Evolutionary conservation across 2,329 filamentous ascomycete species (phyloP).

Genomic region (Bipolaris oryzae): DNA sequence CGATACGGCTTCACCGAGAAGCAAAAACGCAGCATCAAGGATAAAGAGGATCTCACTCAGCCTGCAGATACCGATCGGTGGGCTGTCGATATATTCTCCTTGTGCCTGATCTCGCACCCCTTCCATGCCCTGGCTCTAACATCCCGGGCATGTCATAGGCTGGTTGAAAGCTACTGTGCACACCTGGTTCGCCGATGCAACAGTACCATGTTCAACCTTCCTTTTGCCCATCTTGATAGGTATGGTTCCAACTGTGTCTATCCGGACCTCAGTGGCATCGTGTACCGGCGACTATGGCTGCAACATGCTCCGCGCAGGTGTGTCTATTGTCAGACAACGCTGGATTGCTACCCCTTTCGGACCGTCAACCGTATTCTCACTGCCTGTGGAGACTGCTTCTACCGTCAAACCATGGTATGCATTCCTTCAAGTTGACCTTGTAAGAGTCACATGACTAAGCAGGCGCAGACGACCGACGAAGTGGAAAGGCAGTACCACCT

Average conservation of each 20-base stretch:
- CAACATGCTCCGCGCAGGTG: conserved; percentile 37
- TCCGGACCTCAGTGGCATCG: conserved; percentile 34
- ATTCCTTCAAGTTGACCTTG: too few relatives aligned
- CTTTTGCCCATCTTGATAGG: conserved; percentile 30
- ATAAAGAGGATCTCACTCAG: conserved; percentile 26
- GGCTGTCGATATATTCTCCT: conserved; percentile 38
- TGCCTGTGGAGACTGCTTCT: conserved; percentile 39
- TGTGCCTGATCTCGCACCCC: conserved; percentile 29
- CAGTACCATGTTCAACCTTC: conserved; percentile 35
- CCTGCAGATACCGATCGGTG: conserved; percentile 34
- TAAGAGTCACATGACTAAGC: conserved; percentile 2
- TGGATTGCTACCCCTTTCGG: conserved; percentile 36
- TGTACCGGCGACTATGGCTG: conserved; percentile 41
- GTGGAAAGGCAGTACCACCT: conserved; percentile 39
- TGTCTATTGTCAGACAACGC: conserved; percentile 31
- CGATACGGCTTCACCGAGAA: conserved; percentile 23
- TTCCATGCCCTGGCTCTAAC: conserved; percentile 37
- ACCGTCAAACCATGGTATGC: conserved; percentile 35
- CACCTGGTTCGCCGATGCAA: conserved; percentile 37
- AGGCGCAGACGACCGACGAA: conserved; percentile 33
- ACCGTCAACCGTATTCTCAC: conserved; percentile 26
- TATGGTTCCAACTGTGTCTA: conserved; percentile 28
- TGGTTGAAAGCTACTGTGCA: conserved; percentile 36
- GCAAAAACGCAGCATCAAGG: conserved; percentile 27
- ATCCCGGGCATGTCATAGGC: conserved; percentile 25